phyloP scores from a whole-genome alignment of 164 flowering plant genomes.

The Pachysandra terminalis region DNA sequence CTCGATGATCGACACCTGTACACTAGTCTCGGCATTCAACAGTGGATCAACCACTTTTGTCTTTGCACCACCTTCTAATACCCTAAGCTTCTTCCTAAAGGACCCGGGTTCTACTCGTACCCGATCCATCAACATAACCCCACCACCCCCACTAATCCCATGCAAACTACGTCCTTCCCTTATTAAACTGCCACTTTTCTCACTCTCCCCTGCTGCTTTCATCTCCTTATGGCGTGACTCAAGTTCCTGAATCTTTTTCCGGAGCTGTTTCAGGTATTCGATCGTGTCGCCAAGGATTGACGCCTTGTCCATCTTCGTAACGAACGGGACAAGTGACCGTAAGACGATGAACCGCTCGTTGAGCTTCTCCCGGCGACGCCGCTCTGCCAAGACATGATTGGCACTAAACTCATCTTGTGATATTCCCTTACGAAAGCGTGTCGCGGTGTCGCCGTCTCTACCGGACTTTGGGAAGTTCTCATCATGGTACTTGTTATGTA shows the following conservation, averaged over 20 bases:
- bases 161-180: constrained; percentile 31
- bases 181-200: no score
- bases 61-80: constrained; percentile 48
- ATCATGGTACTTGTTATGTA: constrained; percentile 50
- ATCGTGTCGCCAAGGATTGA: constrained; percentile 96
- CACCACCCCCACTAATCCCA: constrained; percentile 2
- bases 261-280: constrained; percentile 85
- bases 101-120: constrained; percentile 12
- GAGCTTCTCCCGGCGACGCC: constrained; percentile 72
- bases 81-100: constrained; percentile 61
- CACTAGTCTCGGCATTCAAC: constrained; percentile 16
- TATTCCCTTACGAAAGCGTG: constrained; percentile 29
- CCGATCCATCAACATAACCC: constrained; percentile 9
- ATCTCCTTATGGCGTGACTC: constrained; percentile 42
- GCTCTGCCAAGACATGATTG: constrained; percentile 75
- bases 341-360: constrained; percentile 69
- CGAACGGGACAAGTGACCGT: constrained; percentile 74
- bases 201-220: constrained; percentile 22
- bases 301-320: constrained; percentile 97
- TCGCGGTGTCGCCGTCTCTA: constrained; percentile 24
- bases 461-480: constrained; percentile 34
- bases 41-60: constrained; percentile 35
- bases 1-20: constrained; percentile 94
- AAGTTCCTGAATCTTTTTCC: constrained; percentile 67
- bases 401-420: constrained; percentile 72